A percentile compares a stretch with the other conserved stretches of the same genome.
phyloP scores from a whole-genome alignment of 345 rosid genomes.

The Ceriops decandra region DNA sequence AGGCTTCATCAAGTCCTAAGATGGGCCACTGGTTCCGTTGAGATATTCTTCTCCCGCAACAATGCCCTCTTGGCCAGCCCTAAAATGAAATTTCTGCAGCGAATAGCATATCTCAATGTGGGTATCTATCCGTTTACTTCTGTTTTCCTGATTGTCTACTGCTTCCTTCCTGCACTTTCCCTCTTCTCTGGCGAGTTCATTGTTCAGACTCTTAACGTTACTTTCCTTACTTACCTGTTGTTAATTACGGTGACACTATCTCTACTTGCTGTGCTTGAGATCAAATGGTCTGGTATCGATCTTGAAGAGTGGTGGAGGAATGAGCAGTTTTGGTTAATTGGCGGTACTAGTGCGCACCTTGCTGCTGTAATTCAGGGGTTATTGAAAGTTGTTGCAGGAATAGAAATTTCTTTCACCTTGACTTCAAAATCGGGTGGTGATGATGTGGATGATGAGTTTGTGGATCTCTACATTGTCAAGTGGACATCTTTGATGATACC shows the following conservation, averaged over 20 bases:
- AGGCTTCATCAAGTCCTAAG: constrained; percentile 97
- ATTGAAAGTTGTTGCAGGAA: constrained; percentile 85
- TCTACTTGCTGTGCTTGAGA: constrained; percentile 80
- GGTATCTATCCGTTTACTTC: constrained; percentile 98
- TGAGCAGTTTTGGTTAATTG: constrained; percentile 97
- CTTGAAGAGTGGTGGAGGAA: constrained; percentile 99
- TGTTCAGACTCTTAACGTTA: constrained; percentile 70
- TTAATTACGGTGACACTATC: constrained; percentile 69
- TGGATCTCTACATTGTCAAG: constrained; percentile 76
- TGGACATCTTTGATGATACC: constrained; percentile 94
- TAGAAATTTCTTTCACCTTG: constrained; percentile 87
- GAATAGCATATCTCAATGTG: constrained; percentile 87
- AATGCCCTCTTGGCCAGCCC: constrained; percentile 85
- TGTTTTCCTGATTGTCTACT: constrained; percentile 87
- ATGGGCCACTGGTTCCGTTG: constrained; percentile 99
- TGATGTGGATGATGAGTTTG: constrained; percentile 87
- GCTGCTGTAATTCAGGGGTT: constrained; percentile 96
- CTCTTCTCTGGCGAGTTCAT: constrained; percentile 98
- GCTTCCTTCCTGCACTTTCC: constrained; percentile 94
- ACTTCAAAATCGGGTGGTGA: constrained; percentile 87
- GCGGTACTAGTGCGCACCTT: constrained; percentile 95
- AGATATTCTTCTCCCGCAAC: constrained; percentile 95
- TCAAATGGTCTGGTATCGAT: constrained; percentile 93
- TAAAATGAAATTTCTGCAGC: constrained; percentile 82
- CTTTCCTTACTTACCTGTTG: constrained; percentile 82